Base-by-base conservation (phyloP, 108 stramenopile species). In the Fistulifera solaris region DNA sequence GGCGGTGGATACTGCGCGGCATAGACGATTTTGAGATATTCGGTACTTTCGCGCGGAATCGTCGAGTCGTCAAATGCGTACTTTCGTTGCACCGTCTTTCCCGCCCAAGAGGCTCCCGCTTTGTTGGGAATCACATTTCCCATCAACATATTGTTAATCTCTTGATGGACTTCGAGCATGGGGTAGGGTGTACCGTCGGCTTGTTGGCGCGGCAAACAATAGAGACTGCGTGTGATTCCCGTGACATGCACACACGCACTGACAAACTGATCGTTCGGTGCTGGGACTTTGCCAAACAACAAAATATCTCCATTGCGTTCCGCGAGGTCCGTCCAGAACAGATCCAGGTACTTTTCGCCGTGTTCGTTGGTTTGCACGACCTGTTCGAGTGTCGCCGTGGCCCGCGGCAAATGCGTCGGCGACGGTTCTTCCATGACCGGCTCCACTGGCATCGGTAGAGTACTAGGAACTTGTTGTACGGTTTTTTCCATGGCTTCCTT, bases 1-100 rank as follows among this genome's bases (percentile, higher is more conserved):
- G 93, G 90, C 3, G 84, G 64, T 8, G 88, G 87, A 54, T 77
- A 87, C 60, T 88, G 76, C 25, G 94, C 94, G 48, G 94, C 87
- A 65, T 96, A 99, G 15, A 86, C 78, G 44, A 97, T 87, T 72
- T 99, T 97, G 50, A 98, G 72, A 74, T 98, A 99, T 61, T 93
- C 61, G 6, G 90, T 89, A 45, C 45, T 52, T 28, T 81, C 83
- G 6, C 98, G 77, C 5, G 98, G 98, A 39, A 98, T 83, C 49
- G 81, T 63, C 17, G 84, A 66, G 56, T 90, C 87, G 35, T 94
- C 95, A 71, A 99, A 99, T 14, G 97, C 97, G 64, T 99, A 99
- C 44, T 82, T 67, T 28, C 96, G 87, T 27, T 53, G 61, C 35
- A 98, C 97, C 18, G 74, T 70, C 67, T 97, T 97, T 58, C 80